Conservation (phyloP, 495 filamentous ascomycete genomes). For the Penicillium psychrofluorescens region DNA sequence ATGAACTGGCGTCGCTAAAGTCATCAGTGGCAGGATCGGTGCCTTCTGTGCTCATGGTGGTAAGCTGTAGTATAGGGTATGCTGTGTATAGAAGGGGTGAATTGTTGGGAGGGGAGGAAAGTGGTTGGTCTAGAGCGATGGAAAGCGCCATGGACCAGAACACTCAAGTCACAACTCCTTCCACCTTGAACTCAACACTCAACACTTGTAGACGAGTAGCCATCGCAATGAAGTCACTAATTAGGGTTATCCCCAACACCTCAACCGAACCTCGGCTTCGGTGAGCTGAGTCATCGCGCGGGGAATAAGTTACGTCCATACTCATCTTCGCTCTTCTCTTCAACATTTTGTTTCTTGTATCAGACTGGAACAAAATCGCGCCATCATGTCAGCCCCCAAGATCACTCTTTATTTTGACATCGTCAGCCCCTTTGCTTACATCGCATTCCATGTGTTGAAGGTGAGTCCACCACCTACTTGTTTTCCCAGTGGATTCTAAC, state of each 20-base stretch:
- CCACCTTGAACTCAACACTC: no score
- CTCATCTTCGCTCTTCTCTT: not conserved
- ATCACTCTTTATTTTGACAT: constrained; percentile 63
- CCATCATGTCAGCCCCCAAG: constrained; percentile 44
- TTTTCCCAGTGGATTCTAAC: not conserved
- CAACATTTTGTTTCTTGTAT: not conserved
- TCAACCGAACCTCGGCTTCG: not conserved
- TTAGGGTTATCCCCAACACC: not conserved
- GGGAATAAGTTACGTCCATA: not conserved
- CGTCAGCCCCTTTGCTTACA: constrained; percentile 64
- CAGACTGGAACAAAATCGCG: no score
- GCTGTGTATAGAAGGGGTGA: not conserved
- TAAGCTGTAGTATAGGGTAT: not conserved
- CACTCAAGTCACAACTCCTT: no score
- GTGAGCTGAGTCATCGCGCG: not conserved
- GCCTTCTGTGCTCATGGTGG: not conserved
- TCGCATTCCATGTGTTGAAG: constrained; percentile 55
- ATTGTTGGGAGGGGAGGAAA: no score
- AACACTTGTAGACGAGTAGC: no score
- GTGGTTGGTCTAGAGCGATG: no score
- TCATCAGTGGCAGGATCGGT: not conserved
- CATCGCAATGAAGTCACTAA: not conserved
- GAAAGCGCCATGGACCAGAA: no score
- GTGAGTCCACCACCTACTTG: constrained; percentile 27
- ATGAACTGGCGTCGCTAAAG: not conserved